phyloP scores from a whole-genome alignment of 1,284 basidiomycete genomes.

The Rhodotorula sp. region DNA sequence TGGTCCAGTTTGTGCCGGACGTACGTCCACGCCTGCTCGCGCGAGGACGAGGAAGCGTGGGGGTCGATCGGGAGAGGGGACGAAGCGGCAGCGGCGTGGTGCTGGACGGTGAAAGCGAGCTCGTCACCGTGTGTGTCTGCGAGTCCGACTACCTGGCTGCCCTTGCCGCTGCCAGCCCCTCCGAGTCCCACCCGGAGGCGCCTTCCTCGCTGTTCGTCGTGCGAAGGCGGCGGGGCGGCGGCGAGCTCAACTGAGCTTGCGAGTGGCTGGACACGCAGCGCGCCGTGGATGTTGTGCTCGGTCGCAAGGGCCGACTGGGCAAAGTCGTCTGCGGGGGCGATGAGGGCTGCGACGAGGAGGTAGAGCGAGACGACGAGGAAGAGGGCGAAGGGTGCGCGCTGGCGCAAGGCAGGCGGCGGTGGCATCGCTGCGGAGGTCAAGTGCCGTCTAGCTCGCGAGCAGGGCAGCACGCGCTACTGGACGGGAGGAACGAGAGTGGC shows the following conservation, averaged over 20 bases:
- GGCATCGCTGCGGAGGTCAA: background rate
- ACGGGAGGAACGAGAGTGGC: background rate
- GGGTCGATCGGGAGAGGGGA: background rate
- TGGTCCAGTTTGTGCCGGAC: background rate
- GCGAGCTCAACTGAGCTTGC: background rate
- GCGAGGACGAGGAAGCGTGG: background rate
- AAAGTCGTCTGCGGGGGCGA: background rate
- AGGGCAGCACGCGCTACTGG: background rate
- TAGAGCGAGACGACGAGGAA: background rate
- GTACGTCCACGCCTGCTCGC: background rate
- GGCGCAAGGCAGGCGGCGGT: background rate
- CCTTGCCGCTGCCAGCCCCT: background rate
- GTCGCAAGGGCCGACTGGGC: background rate
- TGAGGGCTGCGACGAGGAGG: background rate
- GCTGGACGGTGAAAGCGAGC: slow-evolving; percentile 15
- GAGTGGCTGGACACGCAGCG: background rate
- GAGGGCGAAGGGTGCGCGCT: background rate
- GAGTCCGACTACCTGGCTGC: background rate
- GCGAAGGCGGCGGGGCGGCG: background rate
- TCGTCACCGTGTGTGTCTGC: background rate
- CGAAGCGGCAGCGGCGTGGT: background rate
- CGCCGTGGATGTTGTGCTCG: background rate
- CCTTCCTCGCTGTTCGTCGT: background rate
- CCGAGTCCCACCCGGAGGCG: background rate
- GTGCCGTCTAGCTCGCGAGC: background rate